Evolutionary conservation across 208 protist genomes (phyloP), one percentile per base, ranked within the genome.

Genomic region (Leptomonas pyrrhocoris): DNA sequence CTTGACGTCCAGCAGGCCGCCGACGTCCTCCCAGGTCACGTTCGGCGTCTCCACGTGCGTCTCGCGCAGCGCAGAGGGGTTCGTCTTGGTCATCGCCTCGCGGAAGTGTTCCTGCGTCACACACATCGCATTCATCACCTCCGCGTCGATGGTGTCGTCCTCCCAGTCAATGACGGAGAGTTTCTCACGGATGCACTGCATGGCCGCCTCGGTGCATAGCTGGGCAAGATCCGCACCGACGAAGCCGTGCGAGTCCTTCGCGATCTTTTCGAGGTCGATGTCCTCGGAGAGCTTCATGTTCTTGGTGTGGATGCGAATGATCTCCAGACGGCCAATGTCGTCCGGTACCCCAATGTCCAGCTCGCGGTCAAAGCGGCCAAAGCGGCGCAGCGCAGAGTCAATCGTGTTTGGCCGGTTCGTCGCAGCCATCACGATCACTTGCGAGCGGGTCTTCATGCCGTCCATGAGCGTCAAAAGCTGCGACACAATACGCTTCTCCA

Each of bases 381-480:
- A 99, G 61, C 99, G 93, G 60, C 99, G 94, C 36, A 99, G 97
- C 31, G 99, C 99, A 19, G 96, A 85, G 86, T 99, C 99, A 74
- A 99, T 99, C 13, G 91, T 92, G 83, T 99, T 99, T 55, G 99
- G 99, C 57, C 99, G 90, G 91, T 99, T 99, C 45, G 99, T 99
- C 13, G 99, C 99, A 36, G 95, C 99, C 83, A 99, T 99, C 48
- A 99, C 99, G 73, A 99, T 97, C 45, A 99, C 98, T 61, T 99
- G 94, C 25, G 94, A 85, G 62, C 99, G 94, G 16, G 85, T 66
- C 83, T 99, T 99, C 71, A 99, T 89, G 63, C 99, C 99, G 81
- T 99, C 99, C 99, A 99, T 99, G 9, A 99, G 93, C 21, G 99
- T 99, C 25, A 99, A 90, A 19, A 99, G 92, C 94, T 99, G 99